These are phyloP conservation scores for Phytophthora citrophthora DNA, from an alignment of 352 stramenopile species.

Conservation along the genomic window DNA sequence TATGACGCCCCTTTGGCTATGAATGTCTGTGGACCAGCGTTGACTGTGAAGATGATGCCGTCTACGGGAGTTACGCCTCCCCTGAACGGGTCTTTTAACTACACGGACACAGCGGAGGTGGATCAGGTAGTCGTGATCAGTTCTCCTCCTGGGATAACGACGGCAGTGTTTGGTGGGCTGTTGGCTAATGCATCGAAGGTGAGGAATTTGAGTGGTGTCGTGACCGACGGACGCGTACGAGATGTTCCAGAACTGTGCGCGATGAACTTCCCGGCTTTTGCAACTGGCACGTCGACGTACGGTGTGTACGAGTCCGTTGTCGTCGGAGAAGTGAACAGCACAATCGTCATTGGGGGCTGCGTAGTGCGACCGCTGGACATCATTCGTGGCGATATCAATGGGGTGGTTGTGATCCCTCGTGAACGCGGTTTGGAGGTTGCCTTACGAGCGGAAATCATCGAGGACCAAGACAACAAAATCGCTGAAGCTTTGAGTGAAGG, in stretches of 20 bases:
- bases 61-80: conserved; percentile 44
- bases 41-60: conserved; percentile 86
- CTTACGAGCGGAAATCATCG: conserved; percentile 74
- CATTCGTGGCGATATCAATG: conserved; percentile 84
- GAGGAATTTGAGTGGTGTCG: conserved; percentile 61
- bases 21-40: conserved; percentile 81
- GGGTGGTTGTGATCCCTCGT: conserved; percentile 76
- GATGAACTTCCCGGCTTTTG: conserved; percentile 77
- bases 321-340: conserved; percentile 72
- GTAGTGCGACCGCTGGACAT: conserved; percentile 83
- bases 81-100: conserved; percentile 54
- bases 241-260: conserved; percentile 76
- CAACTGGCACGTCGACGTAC: conserved; percentile 75
- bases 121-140: conserved; percentile 84
- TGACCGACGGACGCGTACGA: conserved; percentile 81
- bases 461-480: conserved; percentile 85
- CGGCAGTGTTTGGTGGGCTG: conserved; percentile 77
- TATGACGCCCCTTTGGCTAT: conserved; percentile 75
- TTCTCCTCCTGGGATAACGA: conserved; percentile 56
- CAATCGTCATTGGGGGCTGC: conserved; percentile 74
- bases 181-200: conserved; percentile 75
- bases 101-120: conserved; percentile 79
- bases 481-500: conserved; percentile 78
- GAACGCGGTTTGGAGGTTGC: conserved; percentile 76
- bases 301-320: conserved; percentile 60